Percentiles rank a stretch among this genome's conserved stretches.
These are phyloP conservation scores for Cercospora zeae-maydis DNA, from an alignment of 2,329 filamentous ascomycete species.

Conservation along the genomic window DNA sequence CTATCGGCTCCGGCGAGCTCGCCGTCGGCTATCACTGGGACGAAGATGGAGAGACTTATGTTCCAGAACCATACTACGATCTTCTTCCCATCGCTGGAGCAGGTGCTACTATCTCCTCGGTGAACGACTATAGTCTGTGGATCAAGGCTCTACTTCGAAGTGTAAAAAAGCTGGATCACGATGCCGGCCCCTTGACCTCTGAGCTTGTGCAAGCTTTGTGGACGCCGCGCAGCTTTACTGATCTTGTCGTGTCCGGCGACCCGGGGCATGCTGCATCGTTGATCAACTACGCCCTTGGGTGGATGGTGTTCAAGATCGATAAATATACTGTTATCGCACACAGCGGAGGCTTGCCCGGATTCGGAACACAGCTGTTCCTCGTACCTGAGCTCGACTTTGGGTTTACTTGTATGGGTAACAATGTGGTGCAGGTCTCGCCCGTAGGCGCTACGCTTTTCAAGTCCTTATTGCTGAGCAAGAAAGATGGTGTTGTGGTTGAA, in stretches of 20 bases:
- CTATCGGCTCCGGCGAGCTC: slow-evolving; percentile 17
- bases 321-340: background rate
- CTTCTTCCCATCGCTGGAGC: slow-evolving; percentile 17
- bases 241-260: background rate
- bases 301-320: background rate
- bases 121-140: slow-evolving; percentile 20
- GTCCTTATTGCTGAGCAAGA: background rate
- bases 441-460: background rate
- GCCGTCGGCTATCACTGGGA: slow-evolving; percentile 23
- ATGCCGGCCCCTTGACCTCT: background rate
- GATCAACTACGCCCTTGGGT: slow-evolving; percentile 4
- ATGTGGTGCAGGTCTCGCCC: background rate
- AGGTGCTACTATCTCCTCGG: slow-evolving; percentile 21
- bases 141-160: slow-evolving; percentile 11
- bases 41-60: slow-evolving; percentile 8
- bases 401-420: slow-evolving; percentile 7
- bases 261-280: background rate
- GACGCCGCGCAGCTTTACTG: background rate
- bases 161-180: background rate
- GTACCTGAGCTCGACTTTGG: slow-evolving; percentile 5
- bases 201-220: background rate
- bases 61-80: slow-evolving; percentile 14
- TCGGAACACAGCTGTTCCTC: background rate
- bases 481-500: background rate
- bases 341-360: slow-evolving; percentile 3